phyloP scores from a whole-genome alignment of 2,329 filamentous ascomycete species.

The Penicillium glabrum region DNA sequence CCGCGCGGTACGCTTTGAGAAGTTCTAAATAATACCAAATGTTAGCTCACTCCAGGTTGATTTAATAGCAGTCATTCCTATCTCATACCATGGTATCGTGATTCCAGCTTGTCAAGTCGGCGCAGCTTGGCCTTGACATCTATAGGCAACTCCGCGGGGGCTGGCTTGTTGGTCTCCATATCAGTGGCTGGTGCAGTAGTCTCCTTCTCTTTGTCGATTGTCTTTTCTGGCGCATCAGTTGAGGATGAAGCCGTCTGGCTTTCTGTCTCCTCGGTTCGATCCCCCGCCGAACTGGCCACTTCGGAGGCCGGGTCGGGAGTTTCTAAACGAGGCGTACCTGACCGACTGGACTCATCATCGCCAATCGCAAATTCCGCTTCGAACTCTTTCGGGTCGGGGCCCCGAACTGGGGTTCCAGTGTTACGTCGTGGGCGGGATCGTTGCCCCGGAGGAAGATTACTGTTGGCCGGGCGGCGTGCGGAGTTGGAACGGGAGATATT shows the following conservation, averaged over 20 bases:
- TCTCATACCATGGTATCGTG: slow-evolving; percentile 73
- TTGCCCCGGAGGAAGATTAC: slow-evolving; percentile 30
- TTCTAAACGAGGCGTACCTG: slow-evolving; percentile 58
- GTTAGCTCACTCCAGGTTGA: neutral
- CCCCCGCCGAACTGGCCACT: slow-evolving; percentile 11
- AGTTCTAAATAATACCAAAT: slow-evolving; percentile 61
- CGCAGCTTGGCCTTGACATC: slow-evolving; percentile 75
- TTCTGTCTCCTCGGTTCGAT: slow-evolving; percentile 24
- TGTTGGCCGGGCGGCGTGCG: slow-evolving; percentile 36
- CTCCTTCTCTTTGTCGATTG: slow-evolving; percentile 2
- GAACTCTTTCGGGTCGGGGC: slow-evolving; percentile 82
- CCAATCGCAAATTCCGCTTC: slow-evolving; percentile 84
- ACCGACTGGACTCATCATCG: slow-evolving; percentile 70
- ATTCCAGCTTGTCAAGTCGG: slow-evolving; percentile 86
- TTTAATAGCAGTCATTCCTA: neutral
- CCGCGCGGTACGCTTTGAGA: slow-evolving; percentile 85
- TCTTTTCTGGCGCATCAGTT: slow-evolving; percentile 17
- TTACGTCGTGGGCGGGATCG: slow-evolving; percentile 36
- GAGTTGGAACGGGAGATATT: slow-evolving; percentile 46
- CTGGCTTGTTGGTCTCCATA: slow-evolving; percentile 19
- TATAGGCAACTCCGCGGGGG: slow-evolving; percentile 61
- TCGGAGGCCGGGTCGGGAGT: slow-evolving; percentile 35
- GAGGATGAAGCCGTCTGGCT: slow-evolving; percentile 22
- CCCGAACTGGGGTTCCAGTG: slow-evolving; percentile 50
- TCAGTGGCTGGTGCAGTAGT: slow-evolving; percentile 18